Conservation (phyloP, 2,329 filamentous ascomycete species). For the Talaromyces sp. region DNA sequence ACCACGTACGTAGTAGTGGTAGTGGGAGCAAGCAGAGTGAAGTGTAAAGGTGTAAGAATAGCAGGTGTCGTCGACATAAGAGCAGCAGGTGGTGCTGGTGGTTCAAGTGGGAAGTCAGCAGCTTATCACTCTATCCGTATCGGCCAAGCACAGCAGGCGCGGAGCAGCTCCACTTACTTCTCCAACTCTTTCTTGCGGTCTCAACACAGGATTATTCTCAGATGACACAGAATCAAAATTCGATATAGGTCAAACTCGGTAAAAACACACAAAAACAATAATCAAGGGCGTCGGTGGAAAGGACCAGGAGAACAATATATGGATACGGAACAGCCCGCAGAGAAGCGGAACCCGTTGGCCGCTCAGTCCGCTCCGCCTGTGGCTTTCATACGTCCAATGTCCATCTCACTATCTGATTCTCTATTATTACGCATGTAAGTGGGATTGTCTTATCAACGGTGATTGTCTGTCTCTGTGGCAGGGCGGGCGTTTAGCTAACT, state of each 20-base stretch:
- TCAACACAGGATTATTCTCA: neutral
- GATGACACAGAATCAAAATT: neutral
- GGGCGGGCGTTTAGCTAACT: neutral
- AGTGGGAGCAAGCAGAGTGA: neutral
- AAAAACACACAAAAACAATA: neutral
- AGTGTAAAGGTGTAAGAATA: neutral
- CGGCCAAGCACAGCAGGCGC: constrained; percentile 7
- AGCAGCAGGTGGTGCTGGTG: neutral
- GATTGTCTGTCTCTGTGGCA: neutral
- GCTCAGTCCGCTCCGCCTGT: constrained; percentile 2
- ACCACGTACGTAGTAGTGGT: neutral
- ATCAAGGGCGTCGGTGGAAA: neutral
- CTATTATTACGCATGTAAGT: neutral
- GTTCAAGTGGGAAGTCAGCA: constrained; percentile 8
- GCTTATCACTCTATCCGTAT: constrained; percentile 13
- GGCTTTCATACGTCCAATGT: neutral
- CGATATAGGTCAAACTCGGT: neutral
- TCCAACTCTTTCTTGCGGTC: neutral
- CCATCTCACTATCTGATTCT: neutral
- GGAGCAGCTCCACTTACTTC: constrained; percentile 9
- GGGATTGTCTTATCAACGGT: neutral
- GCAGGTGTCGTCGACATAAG: neutral
- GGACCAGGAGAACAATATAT: neutral
- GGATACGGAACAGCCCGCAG: neutral
- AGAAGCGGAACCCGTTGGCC: constrained; percentile 5